Base-by-base conservation (phyloP, 495 filamentous ascomycete genomes). In the Xylaria intraflava region DNA sequence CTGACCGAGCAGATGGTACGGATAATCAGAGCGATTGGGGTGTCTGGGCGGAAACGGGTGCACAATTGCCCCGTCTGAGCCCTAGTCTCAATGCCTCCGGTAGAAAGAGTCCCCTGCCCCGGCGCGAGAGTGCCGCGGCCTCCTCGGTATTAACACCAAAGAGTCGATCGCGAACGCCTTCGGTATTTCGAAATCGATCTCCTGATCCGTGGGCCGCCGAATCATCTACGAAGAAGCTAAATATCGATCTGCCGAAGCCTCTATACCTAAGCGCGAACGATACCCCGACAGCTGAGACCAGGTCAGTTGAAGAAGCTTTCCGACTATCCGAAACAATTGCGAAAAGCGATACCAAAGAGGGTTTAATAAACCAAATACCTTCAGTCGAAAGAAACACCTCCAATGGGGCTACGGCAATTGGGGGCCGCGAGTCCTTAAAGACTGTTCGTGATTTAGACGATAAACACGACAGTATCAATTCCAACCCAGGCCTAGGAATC, bases 141-240 rank as follows among this genome's bases (percentile, higher is more conserved):
- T 69, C 66, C 8, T 64, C 66, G 8, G 57, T 51, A 19, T 40
- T 69, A 6, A 53, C 52, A 29, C 48, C 59, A 11, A 52, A 61
- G 11, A 55, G 64, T 5, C 66, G 64, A 56, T 74, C 53, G 61
- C 72, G 33, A 58, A 62, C 30, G 31, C 66, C 58, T 20, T 69
- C 67, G 11, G 31, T 63, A n/a, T 50, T 70, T 17, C 75, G 73
- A 57, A 69, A 74, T 19, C 69, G 68, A n/a, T 78, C 77, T 4
- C 74, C 74, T n/a, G 77, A 80, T 62, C 77, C 77, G 2, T 80
- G 76, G 76, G 65, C 69, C 2, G 17, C 62, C 29, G 71, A 70
- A 29, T 65, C 67, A 14, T 45, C 61, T 0, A 55, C 51, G 0
- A 58, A 60, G 22, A 46, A 23, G 20, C 48, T 33, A 19, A 22